Evolutionary conservation across 371 early-diverging fungal species (phyloP), one percentile per base, ranked within the genome.

Genomic region (Mucor velutinosus): DNA sequence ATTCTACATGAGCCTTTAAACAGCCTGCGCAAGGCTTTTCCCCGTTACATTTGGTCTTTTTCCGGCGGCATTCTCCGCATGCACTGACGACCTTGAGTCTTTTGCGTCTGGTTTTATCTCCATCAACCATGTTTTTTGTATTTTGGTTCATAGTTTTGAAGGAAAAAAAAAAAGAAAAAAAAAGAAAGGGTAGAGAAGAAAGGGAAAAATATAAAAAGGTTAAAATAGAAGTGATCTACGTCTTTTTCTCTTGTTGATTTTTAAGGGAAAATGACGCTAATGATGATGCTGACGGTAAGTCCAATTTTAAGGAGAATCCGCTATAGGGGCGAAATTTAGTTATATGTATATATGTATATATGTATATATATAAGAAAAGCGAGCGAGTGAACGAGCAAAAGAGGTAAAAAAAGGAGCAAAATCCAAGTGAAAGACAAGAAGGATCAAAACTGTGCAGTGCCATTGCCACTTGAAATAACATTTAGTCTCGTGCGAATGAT

Each of bases 11-110:
- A 55, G 77, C 69, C 47, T 77, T 77, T 29, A 70, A 57, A 49
- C 78, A 77, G 41, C 66, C 66, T 14, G 66, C 63, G 33, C 78
- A 77, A 5, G 78, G 78, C 15, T 68, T 61, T 57, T 70, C 71
- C 27, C 78, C 75, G 60, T 77, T 72, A 39, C 78, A 76, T 62
- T 76, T 76, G 3, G 76, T 76, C 39, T 77, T 77, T 57, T 74
- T 76, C 41, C 78, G 61, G 23, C 78, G 67, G 55, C 78, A 77
- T 43, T 72, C 73, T 30, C 66, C 58, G 47, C 78, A 77, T 11
- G 78, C 78, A 37, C 69, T 75, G 21, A 67, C 66, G 6, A 72
- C 75, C 58, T 75, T 77, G 67, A 77, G 75, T 64, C 78, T 69
- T 57, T 74, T 77, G 35, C 77, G 69, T 58, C 67, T 69, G 11